Evolutionary conservation across 192 early-diverging fungal genomes (phyloP).

Genomic region (Neocallimastix lanati): DNA sequence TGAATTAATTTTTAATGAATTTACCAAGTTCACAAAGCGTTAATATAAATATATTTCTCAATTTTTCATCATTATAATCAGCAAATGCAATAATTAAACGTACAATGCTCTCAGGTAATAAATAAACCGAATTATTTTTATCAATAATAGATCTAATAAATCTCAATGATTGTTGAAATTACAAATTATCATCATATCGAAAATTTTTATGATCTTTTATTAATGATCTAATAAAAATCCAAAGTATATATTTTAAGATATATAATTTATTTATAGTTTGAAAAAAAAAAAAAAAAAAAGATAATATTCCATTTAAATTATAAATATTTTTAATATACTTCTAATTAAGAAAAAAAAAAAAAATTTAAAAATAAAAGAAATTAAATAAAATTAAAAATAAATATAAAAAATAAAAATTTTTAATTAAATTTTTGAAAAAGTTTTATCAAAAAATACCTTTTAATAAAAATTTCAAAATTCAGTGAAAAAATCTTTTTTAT

Average conservation of each 20-base stretch:
- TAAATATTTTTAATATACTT: too few species aligned
- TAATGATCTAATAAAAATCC: neutral
- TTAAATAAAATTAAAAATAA: too few species aligned
- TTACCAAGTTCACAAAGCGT: neutral
- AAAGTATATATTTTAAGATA: too few species aligned
- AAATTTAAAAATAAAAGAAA: too few species aligned
- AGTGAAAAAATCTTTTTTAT: neutral
- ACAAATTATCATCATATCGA: neutral
- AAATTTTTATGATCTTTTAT: neutral
- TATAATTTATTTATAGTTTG: too few species aligned
- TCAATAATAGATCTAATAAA: neutral
- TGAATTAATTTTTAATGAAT: too few species aligned
- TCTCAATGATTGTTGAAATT: neutral
- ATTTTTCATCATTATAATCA: neutral
- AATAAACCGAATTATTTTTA: neutral
- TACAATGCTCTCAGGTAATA: neutral
- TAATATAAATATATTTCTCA: neutral
- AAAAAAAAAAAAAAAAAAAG: too few species aligned
- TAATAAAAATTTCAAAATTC: neutral
- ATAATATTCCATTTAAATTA: too few species aligned
- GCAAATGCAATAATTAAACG: neutral
- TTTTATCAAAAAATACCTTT: too few species aligned
- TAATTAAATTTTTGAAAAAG: too few species aligned
- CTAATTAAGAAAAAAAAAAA: too few species aligned
- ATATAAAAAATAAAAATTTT: too few species aligned